Base-by-base conservation (phyloP, 148 eudicot genomes). In the Polygonum maritimum region DNA sequence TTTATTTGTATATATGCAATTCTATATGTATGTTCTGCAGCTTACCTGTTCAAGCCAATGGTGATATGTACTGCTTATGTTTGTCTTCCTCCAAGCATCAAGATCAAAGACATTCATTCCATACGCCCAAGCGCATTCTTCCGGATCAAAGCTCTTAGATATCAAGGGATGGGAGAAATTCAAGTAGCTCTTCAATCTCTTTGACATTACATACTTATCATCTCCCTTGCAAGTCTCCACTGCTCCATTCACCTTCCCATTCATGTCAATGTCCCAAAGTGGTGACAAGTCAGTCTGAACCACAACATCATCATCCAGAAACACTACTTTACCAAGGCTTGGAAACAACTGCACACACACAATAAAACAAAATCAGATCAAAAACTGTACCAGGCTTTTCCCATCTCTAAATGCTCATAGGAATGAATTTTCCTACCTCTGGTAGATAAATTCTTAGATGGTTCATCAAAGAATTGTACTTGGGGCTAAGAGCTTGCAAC, bases 91-190 rank as follows among this genome's bases (percentile, higher is more conserved):
- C 97, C 94, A 94, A 77, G 94, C 94, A 41, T 88, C 83, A 39
- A 91, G 86, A 85, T 94, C 91, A 38, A 94, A 94, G 41, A 91
- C 83, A 81, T 94, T 91, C 98, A 94, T 94, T 45, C 98, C 97
- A 79, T 92, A 92, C 74, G 97, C 98, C 97, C 98, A 91, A 69
- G 98, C 98, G 84, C 98, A 91, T 83, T 93, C 97, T 14, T 88
- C 81, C 16, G 92, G 86, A 69, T 89, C 78, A 69, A 93, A 91
- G 63, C 82, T 86, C 1, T 85, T 75, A 26, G 90, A 52, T 81
- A 93, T 89, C 79, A 91, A 51, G 26, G 97, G 97, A 81, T 93
- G 98, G 52, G 98, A 93, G 60, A 91, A 93, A 80, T 93, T 91
- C 58, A 93, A 75, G 69, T 91, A 93, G 80, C 86, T 93, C 79